A percentile compares a stretch with the other conserved stretches of the same genome.
phyloP scores from a whole-genome alignment of 2,329 filamentous ascomycete species.

The Ophiostoma novo-ulmi region DNA sequence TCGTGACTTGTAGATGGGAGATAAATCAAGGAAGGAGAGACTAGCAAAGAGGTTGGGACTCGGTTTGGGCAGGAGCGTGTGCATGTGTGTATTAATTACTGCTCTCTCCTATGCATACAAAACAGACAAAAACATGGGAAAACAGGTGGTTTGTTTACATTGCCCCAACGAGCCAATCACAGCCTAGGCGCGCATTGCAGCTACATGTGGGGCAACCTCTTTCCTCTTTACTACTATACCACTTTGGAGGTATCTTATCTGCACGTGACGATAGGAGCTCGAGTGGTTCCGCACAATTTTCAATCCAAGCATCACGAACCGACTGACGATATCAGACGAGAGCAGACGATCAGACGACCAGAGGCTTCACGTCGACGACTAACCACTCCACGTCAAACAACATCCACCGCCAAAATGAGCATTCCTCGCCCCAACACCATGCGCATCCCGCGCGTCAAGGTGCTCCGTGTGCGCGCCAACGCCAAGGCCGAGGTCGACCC shows the following conservation, averaged over 20 bases:
- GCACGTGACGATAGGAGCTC: conserved; percentile 22
- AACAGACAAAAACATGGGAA: conserved; percentile 4
- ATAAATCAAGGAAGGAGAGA: background rate
- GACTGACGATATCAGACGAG: background rate
- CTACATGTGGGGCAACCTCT: background rate
- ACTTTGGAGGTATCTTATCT: conserved; percentile 2
- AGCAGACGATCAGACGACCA: background rate
- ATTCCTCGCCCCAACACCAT: conserved; percentile 44
- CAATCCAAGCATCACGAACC: background rate
- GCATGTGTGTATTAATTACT: background rate
- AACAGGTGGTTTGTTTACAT: conserved; percentile 27
- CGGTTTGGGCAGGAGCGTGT: conserved; percentile 8
- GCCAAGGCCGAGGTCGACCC: conserved; percentile 45
- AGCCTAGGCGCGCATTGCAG: conserved; percentile 1
- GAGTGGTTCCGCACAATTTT: conserved; percentile 18
- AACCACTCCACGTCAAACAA: background rate
- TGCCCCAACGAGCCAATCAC: conserved; percentile 20
- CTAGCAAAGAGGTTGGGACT: background rate
- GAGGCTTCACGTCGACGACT: background rate
- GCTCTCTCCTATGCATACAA: background rate
- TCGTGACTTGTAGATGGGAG: background rate
- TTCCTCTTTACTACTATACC: too few relatives aligned
- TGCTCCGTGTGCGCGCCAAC: conserved; percentile 50
- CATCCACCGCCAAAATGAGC: conserved; percentile 32
- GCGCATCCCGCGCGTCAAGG: conserved; percentile 53